Conservation (phyloP, 768 basidiomycete genomes). For the Calocera cornea region DNA sequence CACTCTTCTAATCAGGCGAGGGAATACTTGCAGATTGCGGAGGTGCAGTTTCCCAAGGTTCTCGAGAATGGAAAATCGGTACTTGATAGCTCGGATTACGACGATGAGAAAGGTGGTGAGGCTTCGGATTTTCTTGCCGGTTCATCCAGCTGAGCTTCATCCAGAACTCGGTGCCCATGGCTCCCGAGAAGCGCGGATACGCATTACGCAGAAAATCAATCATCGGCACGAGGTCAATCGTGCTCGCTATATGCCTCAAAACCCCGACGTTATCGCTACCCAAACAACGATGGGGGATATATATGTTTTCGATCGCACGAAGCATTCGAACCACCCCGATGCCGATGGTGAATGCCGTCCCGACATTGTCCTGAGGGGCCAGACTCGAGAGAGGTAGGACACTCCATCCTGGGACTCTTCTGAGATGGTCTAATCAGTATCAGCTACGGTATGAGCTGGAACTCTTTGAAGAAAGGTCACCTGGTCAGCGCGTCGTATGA, state of each 20-base stretch:
- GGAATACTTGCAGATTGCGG: conserved; percentile 92
- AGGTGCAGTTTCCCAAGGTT: conserved; percentile 79
- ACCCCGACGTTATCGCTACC: conserved; percentile 91
- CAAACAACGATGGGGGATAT: conserved; percentile 86
- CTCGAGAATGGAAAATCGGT: conserved; percentile 42
- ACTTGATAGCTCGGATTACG: conserved; percentile 67
- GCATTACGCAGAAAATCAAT: conserved; percentile 86
- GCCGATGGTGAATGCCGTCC: conserved; percentile 73
- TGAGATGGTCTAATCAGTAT: neutral
- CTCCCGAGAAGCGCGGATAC: conserved; percentile 70
- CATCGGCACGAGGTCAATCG: conserved; percentile 93
- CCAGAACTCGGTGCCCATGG: conserved; percentile 83
- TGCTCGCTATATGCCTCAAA: conserved; percentile 98
- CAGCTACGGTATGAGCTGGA: conserved; percentile 93
- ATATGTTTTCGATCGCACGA: conserved; percentile 90
- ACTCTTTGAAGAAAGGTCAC: conserved; percentile 64
- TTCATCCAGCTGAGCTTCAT: neutral
- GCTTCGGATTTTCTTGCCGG: neutral
- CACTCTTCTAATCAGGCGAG: conserved; percentile 91
- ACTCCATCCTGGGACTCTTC: neutral
- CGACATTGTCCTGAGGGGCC: conserved; percentile 80
- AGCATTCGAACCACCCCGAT: conserved; percentile 87
- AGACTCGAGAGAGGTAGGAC: conserved; percentile 81
- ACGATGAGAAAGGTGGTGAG: conserved; percentile 68
- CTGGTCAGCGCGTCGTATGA: conserved; percentile 89